phyloP scores from a whole-genome alignment of 768 basidiomycete species.

The Pholiota microspora region DNA sequence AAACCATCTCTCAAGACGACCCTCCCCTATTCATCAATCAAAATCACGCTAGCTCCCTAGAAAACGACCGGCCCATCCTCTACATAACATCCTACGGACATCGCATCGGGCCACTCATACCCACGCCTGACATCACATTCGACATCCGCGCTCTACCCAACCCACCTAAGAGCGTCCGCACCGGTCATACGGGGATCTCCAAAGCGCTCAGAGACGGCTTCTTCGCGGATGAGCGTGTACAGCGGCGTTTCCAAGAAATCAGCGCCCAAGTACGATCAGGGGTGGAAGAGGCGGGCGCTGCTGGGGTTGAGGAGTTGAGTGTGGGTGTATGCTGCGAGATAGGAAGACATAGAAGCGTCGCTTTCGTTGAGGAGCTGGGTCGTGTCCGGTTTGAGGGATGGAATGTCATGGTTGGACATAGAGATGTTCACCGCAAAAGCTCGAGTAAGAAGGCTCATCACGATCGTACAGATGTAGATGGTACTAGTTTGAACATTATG shows the following conservation, averaged over 20 bases:
- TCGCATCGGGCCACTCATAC: constrained; percentile 19
- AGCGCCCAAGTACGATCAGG: constrained; percentile 9
- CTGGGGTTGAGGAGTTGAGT: constrained; percentile 9
- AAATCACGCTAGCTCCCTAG: constrained; percentile 7
- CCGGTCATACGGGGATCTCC: constrained; percentile 21
- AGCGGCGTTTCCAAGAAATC: constrained; percentile 16
- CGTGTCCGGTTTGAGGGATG: constrained; percentile 18
- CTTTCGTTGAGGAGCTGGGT: constrained; percentile 25
- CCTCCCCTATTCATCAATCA: constrained; percentile 5
- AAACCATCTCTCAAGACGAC: neutral
- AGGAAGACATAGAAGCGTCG: constrained; percentile 27
- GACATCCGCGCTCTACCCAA: constrained; percentile 26
- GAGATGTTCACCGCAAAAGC: constrained; percentile 21
- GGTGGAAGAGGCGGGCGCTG: constrained; percentile 11
- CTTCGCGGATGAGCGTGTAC: constrained; percentile 18
- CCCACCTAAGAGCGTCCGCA: constrained; percentile 25
- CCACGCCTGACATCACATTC: constrained; percentile 20
- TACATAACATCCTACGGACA: constrained; percentile 24
- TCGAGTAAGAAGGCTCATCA: constrained; percentile 4
- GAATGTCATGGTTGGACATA: constrained; percentile 19
- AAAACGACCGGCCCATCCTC: constrained; percentile 19
- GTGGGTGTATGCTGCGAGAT: constrained; percentile 25
- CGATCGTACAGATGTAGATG: constrained; percentile 2
- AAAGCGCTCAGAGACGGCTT: constrained; percentile 22
- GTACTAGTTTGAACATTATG: neutral